These are phyloP conservation scores for Cucumis hystrix DNA, from an alignment of 306 rosid genomes.

Conservation along the genomic window DNA sequence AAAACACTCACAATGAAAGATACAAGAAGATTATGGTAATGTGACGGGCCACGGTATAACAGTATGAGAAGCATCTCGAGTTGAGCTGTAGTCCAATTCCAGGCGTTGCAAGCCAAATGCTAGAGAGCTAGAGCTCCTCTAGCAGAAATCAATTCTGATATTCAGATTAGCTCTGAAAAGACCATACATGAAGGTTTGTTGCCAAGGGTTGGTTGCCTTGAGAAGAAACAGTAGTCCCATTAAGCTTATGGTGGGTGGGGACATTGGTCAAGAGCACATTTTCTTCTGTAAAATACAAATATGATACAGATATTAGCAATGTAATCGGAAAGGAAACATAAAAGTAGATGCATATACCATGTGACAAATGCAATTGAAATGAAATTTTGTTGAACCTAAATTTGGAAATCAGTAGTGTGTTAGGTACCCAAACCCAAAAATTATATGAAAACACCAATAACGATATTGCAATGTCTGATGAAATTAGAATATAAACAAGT, in stretches of 20 bases:
- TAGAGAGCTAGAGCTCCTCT: neutral
- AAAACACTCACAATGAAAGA: neutral
- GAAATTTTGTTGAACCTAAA: neutral
- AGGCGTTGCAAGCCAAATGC: neutral
- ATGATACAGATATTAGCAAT: neutral
- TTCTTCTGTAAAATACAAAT: neutral
- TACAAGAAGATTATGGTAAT: neutral
- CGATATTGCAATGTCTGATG: too few species aligned
- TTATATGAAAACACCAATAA: too few species aligned
- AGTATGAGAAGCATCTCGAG: neutral
- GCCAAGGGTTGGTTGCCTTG: neutral
- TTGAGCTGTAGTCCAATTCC: constrained; percentile 4
- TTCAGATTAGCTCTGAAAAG: neutral
- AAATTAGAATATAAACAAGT: too few species aligned
- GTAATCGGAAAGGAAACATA: neutral
- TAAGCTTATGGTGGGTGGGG: neutral
- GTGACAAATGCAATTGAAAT: neutral
- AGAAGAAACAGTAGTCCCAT: neutral
- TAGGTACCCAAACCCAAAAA: too few species aligned
- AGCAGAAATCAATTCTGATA: neutral
- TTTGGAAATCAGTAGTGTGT: neutral
- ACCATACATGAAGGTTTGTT: neutral
- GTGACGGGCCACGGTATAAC: neutral
- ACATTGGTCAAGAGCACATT: neutral
- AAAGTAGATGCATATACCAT: neutral